Percentiles rank a stretch among this genome's conserved stretches.
Evolutionary conservation across 1,284 basidiomycete genomes (phyloP).

Genomic region (Thecaphora frezii): DNA sequence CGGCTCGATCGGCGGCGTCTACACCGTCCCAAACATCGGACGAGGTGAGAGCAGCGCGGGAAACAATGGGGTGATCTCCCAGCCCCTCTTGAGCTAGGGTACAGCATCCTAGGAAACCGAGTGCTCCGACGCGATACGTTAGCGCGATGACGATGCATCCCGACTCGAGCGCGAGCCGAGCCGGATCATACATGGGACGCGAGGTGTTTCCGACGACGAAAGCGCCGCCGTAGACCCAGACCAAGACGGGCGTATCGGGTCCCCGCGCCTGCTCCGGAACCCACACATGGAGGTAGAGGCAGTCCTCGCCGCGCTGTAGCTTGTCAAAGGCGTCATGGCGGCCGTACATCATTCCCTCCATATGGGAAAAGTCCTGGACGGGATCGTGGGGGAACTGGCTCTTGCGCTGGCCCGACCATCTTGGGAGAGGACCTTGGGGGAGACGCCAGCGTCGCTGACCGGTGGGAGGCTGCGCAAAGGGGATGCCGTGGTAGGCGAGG

Average conservation of each 20-base stretch:
- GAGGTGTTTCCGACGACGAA: slow-evolving; percentile 44
- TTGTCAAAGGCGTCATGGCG: slow-evolving; percentile 14
- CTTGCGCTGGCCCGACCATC: slow-evolving; percentile 7
- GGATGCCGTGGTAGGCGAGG: slow-evolving; percentile 70
- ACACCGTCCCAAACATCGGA: no score
- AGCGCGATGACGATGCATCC: slow-evolving; percentile 62
- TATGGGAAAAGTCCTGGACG: slow-evolving; percentile 23
- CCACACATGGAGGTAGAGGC: slow-evolving; percentile 62
- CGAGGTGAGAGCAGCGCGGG: slow-evolving; percentile 6
- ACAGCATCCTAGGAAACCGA: slow-evolving; percentile 63
- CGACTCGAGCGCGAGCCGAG: slow-evolving; percentile 24
- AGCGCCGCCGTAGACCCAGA: slow-evolving; percentile 64
- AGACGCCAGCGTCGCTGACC: slow-evolving; percentile 67
- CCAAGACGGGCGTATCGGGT: slow-evolving; percentile 65
- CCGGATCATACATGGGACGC: slow-evolving; percentile 16
- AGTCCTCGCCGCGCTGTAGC: slow-evolving; percentile 63
- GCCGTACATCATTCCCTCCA: slow-evolving; percentile 25
- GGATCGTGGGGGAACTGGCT: slow-evolving; percentile 23
- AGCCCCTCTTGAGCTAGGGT: slow-evolving; percentile 56
- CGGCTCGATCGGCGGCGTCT: no score
- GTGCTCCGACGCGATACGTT: slow-evolving; percentile 62
- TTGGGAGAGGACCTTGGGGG: slow-evolving; percentile 59
- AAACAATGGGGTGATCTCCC: slow-evolving; percentile 23
- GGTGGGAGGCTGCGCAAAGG: slow-evolving; percentile 68
- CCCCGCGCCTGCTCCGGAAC: slow-evolving; percentile 6